Evolutionary conservation across 441 rosid genomes (phyloP).

Genomic region (Populus hybrid): DNA sequence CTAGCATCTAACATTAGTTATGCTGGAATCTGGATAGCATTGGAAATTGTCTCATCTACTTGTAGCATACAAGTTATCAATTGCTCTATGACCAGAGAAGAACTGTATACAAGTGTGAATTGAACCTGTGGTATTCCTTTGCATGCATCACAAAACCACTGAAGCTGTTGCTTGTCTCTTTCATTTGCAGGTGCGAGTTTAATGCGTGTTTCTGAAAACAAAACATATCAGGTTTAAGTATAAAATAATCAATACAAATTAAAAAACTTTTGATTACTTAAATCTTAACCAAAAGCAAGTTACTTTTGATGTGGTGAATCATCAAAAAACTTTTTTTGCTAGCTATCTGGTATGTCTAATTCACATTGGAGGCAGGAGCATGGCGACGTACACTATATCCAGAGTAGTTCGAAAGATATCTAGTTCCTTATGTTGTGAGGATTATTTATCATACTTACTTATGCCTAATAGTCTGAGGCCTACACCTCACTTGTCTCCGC

Average conservation of each 20-base stretch:
- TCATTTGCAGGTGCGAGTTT: constrained; percentile 74
- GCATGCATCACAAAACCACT: constrained; percentile 90
- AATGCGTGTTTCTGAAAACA: constrained; percentile 57
- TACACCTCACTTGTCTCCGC: constrained; percentile 68
- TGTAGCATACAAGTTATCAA: neutral
- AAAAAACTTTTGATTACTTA: no score
- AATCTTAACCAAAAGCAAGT: neutral
- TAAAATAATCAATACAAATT: neutral
- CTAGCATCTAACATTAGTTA: neutral
- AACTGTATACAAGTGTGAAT: no score
- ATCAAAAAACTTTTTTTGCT: neutral
- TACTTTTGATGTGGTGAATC: neutral
- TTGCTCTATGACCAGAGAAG: constrained; percentile 5
- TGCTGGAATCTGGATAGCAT: neutral
- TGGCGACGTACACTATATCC: constrained; percentile 7
- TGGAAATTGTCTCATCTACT: neutral
- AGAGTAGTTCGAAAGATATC: constrained; percentile 2
- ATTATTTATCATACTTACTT: constrained; percentile 52
- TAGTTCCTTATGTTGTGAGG: constrained; percentile 1
- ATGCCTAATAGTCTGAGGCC: constrained; percentile 59
- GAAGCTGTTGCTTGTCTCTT: constrained; percentile 70
- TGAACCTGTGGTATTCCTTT: constrained; percentile 92
- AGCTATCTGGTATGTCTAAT: constrained; percentile 9
- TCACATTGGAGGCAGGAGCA: constrained; percentile 36
- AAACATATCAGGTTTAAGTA: constrained; percentile 14